Conservation (phyloP, 2,329 filamentous ascomycete species). For the Aspergillus vadensis region DNA sequence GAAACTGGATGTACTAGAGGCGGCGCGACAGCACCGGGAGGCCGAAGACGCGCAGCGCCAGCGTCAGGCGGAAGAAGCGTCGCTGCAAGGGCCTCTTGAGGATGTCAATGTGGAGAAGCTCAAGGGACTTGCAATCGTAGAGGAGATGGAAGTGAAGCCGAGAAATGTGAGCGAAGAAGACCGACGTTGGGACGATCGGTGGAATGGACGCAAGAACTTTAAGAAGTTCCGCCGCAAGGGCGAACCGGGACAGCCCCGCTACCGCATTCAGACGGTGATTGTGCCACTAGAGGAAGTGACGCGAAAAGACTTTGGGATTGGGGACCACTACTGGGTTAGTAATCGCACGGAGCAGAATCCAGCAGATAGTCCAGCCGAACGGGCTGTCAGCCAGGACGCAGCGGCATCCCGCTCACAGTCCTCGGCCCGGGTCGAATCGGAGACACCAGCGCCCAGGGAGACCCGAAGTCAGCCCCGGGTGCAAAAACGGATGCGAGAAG, state of each 20-base stretch:
- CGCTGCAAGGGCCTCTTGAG: constrained; percentile 57
- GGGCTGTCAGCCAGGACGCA: constrained; percentile 8
- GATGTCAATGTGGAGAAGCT: constrained; percentile 72
- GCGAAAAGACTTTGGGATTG: constrained; percentile 71
- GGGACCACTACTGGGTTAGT: constrained; percentile 72
- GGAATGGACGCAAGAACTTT: constrained; percentile 96
- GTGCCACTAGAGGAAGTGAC: constrained; percentile 71
- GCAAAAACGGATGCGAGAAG: constrained; percentile 39
- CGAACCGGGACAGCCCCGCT: constrained; percentile 38
- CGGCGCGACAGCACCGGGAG: constrained; percentile 58
- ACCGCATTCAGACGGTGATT: constrained; percentile 59
- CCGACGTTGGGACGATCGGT: constrained; percentile 78
- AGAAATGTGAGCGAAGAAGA: constrained; percentile 39
- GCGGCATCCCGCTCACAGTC: constrained; percentile 16
- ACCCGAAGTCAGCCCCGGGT: constrained; percentile 15
- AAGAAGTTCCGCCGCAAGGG: constrained; percentile 69
- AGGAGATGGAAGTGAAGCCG: constrained; percentile 67
- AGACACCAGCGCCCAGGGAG: constrained; percentile 11
- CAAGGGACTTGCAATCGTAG: constrained; percentile 72
- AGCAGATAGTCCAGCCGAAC: constrained; percentile 24
- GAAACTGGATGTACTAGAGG: constrained; percentile 69
- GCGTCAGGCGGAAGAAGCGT: constrained; percentile 55
- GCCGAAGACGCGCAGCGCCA: constrained; percentile 55
- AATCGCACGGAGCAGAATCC: constrained; percentile 29
- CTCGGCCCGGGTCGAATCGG: constrained; percentile 25